phyloP scores from a whole-genome alignment of 257 asterid species.

The Plectranthus barbatus region DNA sequence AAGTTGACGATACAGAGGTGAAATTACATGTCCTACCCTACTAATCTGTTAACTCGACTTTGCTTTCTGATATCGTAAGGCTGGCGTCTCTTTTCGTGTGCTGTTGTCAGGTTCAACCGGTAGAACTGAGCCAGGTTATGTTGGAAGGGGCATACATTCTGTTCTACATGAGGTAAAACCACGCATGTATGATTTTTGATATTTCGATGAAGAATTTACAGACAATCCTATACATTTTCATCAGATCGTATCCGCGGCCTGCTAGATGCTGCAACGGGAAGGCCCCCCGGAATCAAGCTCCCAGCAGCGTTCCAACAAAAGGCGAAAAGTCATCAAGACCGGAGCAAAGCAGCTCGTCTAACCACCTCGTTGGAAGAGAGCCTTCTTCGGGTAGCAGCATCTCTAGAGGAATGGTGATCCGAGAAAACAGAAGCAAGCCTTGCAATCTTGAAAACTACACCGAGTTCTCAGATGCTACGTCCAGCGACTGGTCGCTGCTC shows the following conservation, averaged over 20 bases:
- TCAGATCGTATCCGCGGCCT: constrained; percentile 64
- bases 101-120: constrained; percentile 55
- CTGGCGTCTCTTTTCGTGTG: constrained; percentile 1
- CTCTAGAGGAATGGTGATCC: constrained; percentile 22
- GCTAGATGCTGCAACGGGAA: constrained; percentile 22
- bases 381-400: constrained; percentile 15
- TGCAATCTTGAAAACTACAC: constrained; percentile 21
- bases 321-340: constrained; percentile 27
- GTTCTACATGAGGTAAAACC: constrained; percentile 74
- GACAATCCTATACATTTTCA: too few species aligned
- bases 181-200: not conserved
- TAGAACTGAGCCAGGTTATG: constrained; percentile 64
- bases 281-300: constrained; percentile 22
- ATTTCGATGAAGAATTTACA: too few species aligned
- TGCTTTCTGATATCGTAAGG: not conserved
- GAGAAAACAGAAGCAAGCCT: constrained; percentile 26
- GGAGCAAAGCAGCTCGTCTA: constrained; percentile 20
- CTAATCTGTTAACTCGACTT: not conserved
- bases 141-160: constrained; percentile 80
- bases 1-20: constrained; percentile 83
- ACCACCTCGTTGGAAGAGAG: constrained; percentile 6
- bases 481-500: constrained; percentile 64
- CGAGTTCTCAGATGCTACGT: constrained; percentile 47
- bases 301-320: constrained; percentile 15
- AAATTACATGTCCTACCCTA: not conserved